phyloP scores from a whole-genome alignment of 2,329 filamentous ascomycete species.

The Botrytis galanthina region DNA sequence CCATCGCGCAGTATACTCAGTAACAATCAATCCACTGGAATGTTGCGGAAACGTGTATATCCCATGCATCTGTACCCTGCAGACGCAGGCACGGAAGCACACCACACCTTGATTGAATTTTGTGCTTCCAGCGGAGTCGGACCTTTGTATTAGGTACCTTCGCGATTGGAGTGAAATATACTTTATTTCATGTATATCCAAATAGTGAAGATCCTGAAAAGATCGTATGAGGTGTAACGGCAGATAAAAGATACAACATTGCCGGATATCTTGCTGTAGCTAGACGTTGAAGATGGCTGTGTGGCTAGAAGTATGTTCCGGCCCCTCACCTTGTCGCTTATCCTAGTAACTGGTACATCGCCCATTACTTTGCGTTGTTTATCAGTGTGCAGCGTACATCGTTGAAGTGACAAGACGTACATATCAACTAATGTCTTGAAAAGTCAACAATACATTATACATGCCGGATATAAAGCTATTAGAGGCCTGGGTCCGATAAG shows the following conservation, averaged over 20 bases:
- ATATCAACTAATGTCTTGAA: background rate
- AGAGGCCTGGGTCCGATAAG: slow-evolving; percentile 6
- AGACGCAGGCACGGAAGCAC: slow-evolving; percentile 20
- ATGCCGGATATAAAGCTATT: background rate
- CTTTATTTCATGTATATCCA: background rate
- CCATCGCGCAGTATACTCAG: background rate
- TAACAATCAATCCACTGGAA: background rate
- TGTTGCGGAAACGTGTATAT: background rate
- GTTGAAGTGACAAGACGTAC: background rate
- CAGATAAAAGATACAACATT: slow-evolving; percentile 6
- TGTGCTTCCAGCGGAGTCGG: slow-evolving; percentile 8
- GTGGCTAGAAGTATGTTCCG: background rate
- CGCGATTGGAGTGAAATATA: slow-evolving; percentile 1
- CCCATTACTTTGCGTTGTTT: background rate
- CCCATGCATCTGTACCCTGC: slow-evolving; percentile 15
- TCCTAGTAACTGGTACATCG: background rate
- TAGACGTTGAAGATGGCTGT: background rate
- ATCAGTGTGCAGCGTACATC: slow-evolving; percentile 8
- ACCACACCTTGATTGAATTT: background rate
- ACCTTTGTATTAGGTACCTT: background rate
- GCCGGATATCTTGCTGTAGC: background rate
- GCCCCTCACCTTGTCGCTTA: background rate
- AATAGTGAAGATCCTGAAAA: slow-evolving; percentile 6
- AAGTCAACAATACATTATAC: slow-evolving; percentile 6
- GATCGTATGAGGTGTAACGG: background rate